A percentile compares a stretch with the other conserved stretches of the same genome.
phyloP scores from a whole-genome alignment of 2,329 filamentous ascomycete genomes.

The Aureobasidium subglaciale region DNA sequence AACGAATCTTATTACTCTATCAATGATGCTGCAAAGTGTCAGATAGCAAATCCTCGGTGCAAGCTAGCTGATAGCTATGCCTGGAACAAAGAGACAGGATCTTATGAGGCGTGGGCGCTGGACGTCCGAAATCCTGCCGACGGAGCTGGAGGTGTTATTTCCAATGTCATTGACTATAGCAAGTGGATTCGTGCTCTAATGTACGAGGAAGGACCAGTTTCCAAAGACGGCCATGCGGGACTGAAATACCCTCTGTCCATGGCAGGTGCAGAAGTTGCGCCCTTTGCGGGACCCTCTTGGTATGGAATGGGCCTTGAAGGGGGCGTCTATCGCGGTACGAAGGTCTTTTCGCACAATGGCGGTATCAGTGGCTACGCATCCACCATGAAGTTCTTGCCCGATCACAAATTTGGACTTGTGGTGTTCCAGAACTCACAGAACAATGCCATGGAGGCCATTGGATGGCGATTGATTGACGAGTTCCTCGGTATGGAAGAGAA shows the following conservation, averaged over 20 bases:
- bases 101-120: conserved; percentile 14
- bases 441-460: conserved; percentile 10
- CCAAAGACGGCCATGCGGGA: conserved; percentile 7
- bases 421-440: conserved; percentile 21
- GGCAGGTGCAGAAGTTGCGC: background rate
- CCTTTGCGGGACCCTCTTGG: conserved; percentile 26
- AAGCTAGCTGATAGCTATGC: conserved; percentile 21
- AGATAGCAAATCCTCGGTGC: conserved; percentile 12
- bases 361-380: conserved; percentile 41
- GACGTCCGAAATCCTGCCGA: conserved; percentile 17
- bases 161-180: conserved; percentile 44
- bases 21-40: conserved; percentile 26
- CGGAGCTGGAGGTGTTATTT: conserved; percentile 30
- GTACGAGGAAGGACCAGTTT: conserved; percentile 22
- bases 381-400: conserved; percentile 40
- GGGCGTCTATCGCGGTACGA: conserved; percentile 37
- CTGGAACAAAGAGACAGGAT: conserved; percentile 19
- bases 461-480: conserved; percentile 16
- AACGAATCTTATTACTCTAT: conserved; percentile 31
- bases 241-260: conserved; percentile 14
- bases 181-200: conserved; percentile 48
- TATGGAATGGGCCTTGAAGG: conserved; percentile 39
- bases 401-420: conserved; percentile 37
- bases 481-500: conserved; percentile 12
- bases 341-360: conserved; percentile 38